Conservation (phyloP, 768 basidiomycete genomes). For the Exsudoporus frostii region DNA sequence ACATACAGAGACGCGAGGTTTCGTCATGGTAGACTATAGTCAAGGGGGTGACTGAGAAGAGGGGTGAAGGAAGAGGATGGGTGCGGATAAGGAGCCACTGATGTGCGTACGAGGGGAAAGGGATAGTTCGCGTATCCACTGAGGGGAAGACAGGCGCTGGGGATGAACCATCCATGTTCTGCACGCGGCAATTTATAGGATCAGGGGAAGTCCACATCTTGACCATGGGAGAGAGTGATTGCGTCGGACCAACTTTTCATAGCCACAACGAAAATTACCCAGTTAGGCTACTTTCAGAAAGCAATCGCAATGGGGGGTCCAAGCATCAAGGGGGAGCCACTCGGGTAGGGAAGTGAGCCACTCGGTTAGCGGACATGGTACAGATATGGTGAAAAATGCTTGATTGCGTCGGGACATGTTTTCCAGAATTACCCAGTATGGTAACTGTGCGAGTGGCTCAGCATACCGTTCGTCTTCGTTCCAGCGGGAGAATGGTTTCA, state of each 20-base stretch:
- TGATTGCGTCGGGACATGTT: conserved; percentile 25
- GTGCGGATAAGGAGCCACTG: not conserved
- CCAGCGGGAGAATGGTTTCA: not conserved
- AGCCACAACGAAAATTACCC: conserved; percentile 20
- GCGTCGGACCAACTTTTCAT: conserved; percentile 19
- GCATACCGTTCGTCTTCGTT: not conserved
- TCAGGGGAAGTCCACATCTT: conserved; percentile 6
- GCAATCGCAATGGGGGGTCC: conserved; percentile 20
- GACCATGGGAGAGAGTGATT: conserved; percentile 22
- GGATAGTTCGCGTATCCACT: not conserved
- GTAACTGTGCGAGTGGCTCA: conserved; percentile 13
- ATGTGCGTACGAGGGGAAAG: not conserved
- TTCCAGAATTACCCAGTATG: conserved; percentile 10
- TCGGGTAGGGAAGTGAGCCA: conserved; percentile 19
- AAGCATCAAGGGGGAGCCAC: conserved; percentile 17
- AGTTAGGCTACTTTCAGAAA: conserved; percentile 14
- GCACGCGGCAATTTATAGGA: conserved; percentile 20
- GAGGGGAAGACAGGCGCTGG: not conserved
- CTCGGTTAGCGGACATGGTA: conserved; percentile 17
- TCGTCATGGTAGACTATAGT: not conserved
- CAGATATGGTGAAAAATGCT: conserved; percentile 6
- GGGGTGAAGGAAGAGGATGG: not conserved
- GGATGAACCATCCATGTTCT: not conserved
- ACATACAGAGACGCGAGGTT: conserved; percentile 6
- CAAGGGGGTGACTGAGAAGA: not conserved